Conservation (phyloP, 1,284 basidiomycete species). For the Ganoderma sp. region DNA sequence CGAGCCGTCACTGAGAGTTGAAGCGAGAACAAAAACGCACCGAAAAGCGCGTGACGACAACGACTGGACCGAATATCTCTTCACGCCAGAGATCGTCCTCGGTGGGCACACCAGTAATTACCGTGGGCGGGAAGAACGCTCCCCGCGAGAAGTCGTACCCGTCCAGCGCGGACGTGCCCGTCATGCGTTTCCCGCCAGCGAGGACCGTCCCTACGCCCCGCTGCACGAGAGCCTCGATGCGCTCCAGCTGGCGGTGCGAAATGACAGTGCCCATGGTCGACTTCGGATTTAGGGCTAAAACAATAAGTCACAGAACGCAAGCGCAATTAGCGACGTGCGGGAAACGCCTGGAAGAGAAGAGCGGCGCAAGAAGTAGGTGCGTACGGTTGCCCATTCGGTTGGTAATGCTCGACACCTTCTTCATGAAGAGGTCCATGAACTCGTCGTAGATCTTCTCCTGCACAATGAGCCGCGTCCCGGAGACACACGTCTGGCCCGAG, state of each 20-base stretch:
- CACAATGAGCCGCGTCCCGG: constrained; percentile 75
- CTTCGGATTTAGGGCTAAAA: constrained; percentile 66
- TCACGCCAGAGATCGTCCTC: constrained; percentile 78
- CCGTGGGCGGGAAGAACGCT: constrained; percentile 78
- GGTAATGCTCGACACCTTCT: constrained; percentile 67
- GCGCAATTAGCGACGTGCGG: constrained; percentile 7
- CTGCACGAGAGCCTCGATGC: constrained; percentile 65
- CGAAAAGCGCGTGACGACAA: constrained; percentile 68
- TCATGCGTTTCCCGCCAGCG: constrained; percentile 69
- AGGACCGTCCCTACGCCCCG: constrained; percentile 55
- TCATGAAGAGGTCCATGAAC: constrained; percentile 67
- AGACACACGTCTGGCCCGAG: constrained; percentile 86
- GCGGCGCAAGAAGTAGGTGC: constrained; percentile 19
- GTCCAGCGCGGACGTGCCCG: constrained; percentile 65
- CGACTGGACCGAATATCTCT: constrained; percentile 82
- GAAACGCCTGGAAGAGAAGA: not conserved
- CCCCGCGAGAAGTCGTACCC: constrained; percentile 71
- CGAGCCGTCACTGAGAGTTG: not conserved
- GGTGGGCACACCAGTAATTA: constrained; percentile 63
- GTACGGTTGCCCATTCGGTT: constrained; percentile 77
- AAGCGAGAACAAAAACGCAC: constrained; percentile 45
- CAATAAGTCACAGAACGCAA: not conserved
- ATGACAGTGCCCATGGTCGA: constrained; percentile 82
- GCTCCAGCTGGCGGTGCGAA: constrained; percentile 62
- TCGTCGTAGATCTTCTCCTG: constrained; percentile 70